phyloP scores from a whole-genome alignment of 1,284 basidiomycete genomes.

The Ganoderma sp. region DNA sequence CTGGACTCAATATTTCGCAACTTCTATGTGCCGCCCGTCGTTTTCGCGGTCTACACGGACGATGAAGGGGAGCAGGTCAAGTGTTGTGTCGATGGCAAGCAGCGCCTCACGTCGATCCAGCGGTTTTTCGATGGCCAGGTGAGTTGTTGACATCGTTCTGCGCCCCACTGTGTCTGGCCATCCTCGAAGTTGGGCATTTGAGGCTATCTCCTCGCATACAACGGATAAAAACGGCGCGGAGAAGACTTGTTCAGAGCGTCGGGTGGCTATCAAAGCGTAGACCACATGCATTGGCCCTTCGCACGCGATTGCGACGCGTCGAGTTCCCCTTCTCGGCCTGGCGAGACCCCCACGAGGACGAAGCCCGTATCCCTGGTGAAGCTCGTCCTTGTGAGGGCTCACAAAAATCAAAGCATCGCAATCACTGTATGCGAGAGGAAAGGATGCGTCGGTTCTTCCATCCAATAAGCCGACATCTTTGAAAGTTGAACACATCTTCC shows the following conservation, averaged over 20 bases:
- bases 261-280: too few species aligned
- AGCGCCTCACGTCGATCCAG: slow-evolving; percentile 74
- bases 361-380: too few species aligned
- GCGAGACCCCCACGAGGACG: too few species aligned
- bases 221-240: neutral
- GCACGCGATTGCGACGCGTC: too few species aligned
- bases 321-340: too few species aligned
- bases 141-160: slow-evolving; percentile 30
- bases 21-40: slow-evolving; percentile 75
- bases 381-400: too few species aligned
- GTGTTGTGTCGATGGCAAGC: slow-evolving; percentile 79
- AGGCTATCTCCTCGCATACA: neutral
- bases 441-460: too few species aligned
- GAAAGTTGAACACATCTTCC: too few species aligned
- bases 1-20: slow-evolving; percentile 79
- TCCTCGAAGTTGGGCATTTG: neutral
- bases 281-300: too few species aligned
- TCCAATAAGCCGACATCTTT: too few species aligned
- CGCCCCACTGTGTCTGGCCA: neutral
- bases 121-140: slow-evolving; percentile 75
- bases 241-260: neutral
- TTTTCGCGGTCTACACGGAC: slow-evolving; percentile 63
- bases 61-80: slow-evolving; percentile 60
- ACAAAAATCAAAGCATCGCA: too few species aligned
- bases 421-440: too few species aligned